Conservation (phyloP, 1,284 basidiomycete species). For the Ustilago nuda region DNA sequence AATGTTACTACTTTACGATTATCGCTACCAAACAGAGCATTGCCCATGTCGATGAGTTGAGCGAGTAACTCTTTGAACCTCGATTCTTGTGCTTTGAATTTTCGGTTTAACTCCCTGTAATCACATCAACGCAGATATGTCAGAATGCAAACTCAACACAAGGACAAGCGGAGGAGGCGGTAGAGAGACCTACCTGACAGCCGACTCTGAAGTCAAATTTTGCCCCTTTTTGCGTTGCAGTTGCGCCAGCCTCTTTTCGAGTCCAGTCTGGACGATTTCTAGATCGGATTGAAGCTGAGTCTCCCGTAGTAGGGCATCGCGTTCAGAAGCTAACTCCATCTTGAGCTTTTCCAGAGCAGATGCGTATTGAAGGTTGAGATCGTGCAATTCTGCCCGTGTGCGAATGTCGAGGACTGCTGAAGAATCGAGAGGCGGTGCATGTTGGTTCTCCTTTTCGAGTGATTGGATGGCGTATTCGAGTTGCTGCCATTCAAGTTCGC, state of each 20-base stretch:
- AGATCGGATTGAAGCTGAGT: slow-evolving; percentile 36
- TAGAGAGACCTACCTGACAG: slow-evolving; percentile 24
- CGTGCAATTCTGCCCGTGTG: slow-evolving; percentile 39
- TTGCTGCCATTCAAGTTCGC: slow-evolving; percentile 47
- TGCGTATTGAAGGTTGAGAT: slow-evolving; percentile 32
- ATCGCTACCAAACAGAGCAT: slow-evolving; percentile 21
- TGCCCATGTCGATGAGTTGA: slow-evolving; percentile 42
- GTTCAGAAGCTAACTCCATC: slow-evolving; percentile 26
- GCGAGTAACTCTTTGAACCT: slow-evolving; percentile 28
- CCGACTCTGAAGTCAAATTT: slow-evolving; percentile 27
- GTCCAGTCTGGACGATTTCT: slow-evolving; percentile 16
- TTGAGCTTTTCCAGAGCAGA: slow-evolving; percentile 25
- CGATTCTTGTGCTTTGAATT: slow-evolving; percentile 26
- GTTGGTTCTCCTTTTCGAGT: slow-evolving; percentile 36
- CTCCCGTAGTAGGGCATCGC: slow-evolving; percentile 28
- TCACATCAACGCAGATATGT: not conserved
- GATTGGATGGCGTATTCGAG: slow-evolving; percentile 32
- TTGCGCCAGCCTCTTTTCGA: slow-evolving; percentile 27
- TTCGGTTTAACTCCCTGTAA: slow-evolving; percentile 24
- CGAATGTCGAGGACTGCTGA: slow-evolving; percentile 26
- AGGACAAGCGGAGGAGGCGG: not conserved
- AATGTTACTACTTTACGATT: slow-evolving; percentile 31
- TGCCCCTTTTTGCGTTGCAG: slow-evolving; percentile 20
- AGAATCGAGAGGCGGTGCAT: slow-evolving; percentile 28
- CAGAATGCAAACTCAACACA: slow-evolving; percentile 5